Evolutionary conservation across 495 filamentous ascomycete species (phyloP).

Genomic region (Annulohypoxylon moriforme): DNA sequence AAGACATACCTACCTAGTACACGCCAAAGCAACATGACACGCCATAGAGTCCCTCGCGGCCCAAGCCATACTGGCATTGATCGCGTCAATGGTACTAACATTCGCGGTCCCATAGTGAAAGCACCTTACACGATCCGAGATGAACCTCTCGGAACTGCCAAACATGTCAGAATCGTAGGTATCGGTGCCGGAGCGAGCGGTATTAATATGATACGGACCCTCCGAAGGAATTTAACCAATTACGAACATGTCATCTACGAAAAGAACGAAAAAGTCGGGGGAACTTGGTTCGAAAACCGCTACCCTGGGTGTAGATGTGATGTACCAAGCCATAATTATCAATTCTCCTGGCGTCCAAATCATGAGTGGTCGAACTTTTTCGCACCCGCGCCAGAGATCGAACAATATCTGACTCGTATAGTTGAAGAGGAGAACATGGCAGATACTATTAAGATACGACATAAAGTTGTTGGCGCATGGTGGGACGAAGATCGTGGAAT

Average conservation of each 20-base stretch:
- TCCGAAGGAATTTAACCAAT: conserved; percentile 55
- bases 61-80: conserved; percentile 12
- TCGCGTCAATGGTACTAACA: conserved; percentile 27
- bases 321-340: conserved; percentile 66
- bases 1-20: conserved; percentile 8
- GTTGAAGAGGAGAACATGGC: conserved; percentile 67
- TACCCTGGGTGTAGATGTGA: conserved; percentile 69
- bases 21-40: conserved; percentile 38
- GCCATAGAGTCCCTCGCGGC: conserved; percentile 30
- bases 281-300: conserved; percentile 70
- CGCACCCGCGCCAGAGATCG: conserved; percentile 67
- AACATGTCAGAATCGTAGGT: conserved; percentile 59
- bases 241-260: conserved; percentile 76
- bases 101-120: conserved; percentile 15
- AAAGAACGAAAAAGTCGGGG: conserved; percentile 76
- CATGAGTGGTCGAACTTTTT: conserved; percentile 71
- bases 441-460: conserved; percentile 59
- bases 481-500: conserved; percentile 57
- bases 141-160: conserved; percentile 56
- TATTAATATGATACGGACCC: conserved; percentile 59
- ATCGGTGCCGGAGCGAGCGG: conserved; percentile 64
- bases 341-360: conserved; percentile 66
- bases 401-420: conserved; percentile 65
- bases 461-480: conserved; percentile 52
- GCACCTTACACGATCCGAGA: conserved; percentile 54